Conservation (phyloP, 352 stramenopile species). For the Peronospora destructor region DNA sequence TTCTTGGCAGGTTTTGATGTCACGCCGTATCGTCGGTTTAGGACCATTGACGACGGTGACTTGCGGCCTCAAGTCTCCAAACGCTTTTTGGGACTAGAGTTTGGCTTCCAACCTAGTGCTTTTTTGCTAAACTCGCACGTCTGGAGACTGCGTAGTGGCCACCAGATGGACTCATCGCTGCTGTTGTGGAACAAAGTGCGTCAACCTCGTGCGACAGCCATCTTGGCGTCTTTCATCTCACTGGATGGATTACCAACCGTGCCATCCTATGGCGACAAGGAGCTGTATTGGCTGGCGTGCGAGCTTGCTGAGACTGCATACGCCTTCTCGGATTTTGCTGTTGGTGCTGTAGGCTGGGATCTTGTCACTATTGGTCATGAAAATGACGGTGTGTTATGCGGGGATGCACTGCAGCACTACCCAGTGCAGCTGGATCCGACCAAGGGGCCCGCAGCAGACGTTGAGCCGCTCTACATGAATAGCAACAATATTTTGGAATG, state of each 20-base stretch:
- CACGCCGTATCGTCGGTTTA: constrained; percentile 10
- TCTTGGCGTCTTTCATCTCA: constrained; percentile 38
- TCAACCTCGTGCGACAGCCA: constrained; percentile 36
- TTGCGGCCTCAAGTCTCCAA: neutral
- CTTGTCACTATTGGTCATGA: constrained; percentile 12
- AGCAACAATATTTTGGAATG: constrained; percentile 42
- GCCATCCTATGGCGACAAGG: constrained; percentile 48
- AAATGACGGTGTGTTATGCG: constrained; percentile 30
- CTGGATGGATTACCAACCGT: constrained; percentile 13
- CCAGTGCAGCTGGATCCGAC: constrained; percentile 20
- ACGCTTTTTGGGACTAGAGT: constrained; percentile 11
- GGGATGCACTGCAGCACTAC: constrained; percentile 39
- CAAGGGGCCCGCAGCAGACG: constrained; percentile 12
- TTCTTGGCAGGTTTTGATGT: constrained; percentile 42
- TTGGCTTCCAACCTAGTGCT: constrained; percentile 28
- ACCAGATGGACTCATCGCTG: constrained; percentile 48
- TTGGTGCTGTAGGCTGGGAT: constrained; percentile 27
- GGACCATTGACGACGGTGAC: neutral
- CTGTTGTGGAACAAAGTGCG: constrained; percentile 41
- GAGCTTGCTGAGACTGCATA: constrained; percentile 47
- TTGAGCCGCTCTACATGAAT: constrained; percentile 44
- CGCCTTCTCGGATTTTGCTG: constrained; percentile 34
- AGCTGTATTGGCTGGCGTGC: constrained; percentile 44
- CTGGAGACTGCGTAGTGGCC: constrained; percentile 32
- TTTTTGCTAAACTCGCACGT: constrained; percentile 32